Evolutionary conservation across 306 rosid species (phyloP), one percentile per base, ranked within the genome.

Genomic region (Sphenostylis stenocarpa): DNA sequence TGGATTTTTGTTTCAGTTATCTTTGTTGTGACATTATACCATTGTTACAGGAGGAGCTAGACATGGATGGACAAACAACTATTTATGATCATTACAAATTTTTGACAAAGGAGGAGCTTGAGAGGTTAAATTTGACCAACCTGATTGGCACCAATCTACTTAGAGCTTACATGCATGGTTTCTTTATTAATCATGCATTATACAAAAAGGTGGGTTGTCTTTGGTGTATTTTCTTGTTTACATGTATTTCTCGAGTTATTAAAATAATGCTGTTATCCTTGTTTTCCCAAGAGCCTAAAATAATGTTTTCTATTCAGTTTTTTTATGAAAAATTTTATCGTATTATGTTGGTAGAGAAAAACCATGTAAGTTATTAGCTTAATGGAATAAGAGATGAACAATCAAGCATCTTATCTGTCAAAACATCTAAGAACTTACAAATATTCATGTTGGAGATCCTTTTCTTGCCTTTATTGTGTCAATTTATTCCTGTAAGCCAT

Each of bases 81-180:
- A 87, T 90, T 44, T 89, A 92, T 49, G 97, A 92, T 72, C 75
- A 90, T 76, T 87, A 67, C 84, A 86, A 88, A 75, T 95, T 95
- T 83, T 85, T 95, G 86, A 92, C 98, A 6, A 88, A 84, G 73
- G 98, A 95, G 85, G 97, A 95, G 21, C 92, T 92, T 72, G 97
- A 90, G 85, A 88, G 84, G 80, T 84, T 95, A 74, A 85, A 89
- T 81, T 82, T 94, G 91, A 90, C 96, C 19, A 81, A 80, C 60
- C 83, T 91, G 66, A 89, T 91, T 84, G 96, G 98, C 44, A 90
- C 97, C 73, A 80, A 89, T 81, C 79, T 85, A 43, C 88, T 95
- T 11, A 85, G 91, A 85, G 98, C 97, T 73, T 85, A 82, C 85
- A 86, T 95, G 97, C 98, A 95, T 64, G 98, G 98, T 34, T 95